Evolutionary conservation across 1,284 basidiomycete genomes (phyloP), one percentile per base, ranked within the genome.

Genomic region (Entoloma clypeatum): DNA sequence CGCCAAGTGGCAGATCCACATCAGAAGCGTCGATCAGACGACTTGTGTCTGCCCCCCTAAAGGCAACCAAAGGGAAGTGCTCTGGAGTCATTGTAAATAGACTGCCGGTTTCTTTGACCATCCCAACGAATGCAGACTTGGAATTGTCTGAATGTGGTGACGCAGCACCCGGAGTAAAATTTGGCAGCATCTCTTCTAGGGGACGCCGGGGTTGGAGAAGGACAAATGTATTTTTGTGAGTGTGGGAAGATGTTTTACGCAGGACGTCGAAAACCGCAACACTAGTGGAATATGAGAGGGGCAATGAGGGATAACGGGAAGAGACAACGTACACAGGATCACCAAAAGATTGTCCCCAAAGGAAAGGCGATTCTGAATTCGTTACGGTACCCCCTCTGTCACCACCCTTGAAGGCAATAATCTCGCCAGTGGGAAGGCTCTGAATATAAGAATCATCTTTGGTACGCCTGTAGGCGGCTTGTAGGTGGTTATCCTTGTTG

Each of bases 191-290:
- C 41, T 86, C 78, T 33, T 80, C 70, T 4, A 89, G 70, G 18
- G 73, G 69, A 0, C 83, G 81, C 3, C 75, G 79, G 2, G 89
- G 89, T 55, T 92, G 90, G 7, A 87, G 72, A 16, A 92, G 74
- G 8, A 86, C 80, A 55, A 91, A 78, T 1, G 88, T 80, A 24
- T 75, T 71, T 34, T 48, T 36, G 8, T 32, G 45, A 24, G 54
- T 33, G 9, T 47, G 43, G 9, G 47, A 33, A 22, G 13, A 28
- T 6, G 47, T 39, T 9, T 59, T 60, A 31, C 60, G 65, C 4
- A 90, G 69, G 24, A 91, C 75, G 55, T 92, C 89, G 52, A 91
- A 90, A 14, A 88, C 71, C 6, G 86, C 85, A 19, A 90, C 86
- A 43, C 83, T 88, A 44, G 3, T 42, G 35, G 14, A 19, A 21